Base-by-base conservation (phyloP, 768 basidiomycete species). In the Xerocomellus intermedius region DNA sequence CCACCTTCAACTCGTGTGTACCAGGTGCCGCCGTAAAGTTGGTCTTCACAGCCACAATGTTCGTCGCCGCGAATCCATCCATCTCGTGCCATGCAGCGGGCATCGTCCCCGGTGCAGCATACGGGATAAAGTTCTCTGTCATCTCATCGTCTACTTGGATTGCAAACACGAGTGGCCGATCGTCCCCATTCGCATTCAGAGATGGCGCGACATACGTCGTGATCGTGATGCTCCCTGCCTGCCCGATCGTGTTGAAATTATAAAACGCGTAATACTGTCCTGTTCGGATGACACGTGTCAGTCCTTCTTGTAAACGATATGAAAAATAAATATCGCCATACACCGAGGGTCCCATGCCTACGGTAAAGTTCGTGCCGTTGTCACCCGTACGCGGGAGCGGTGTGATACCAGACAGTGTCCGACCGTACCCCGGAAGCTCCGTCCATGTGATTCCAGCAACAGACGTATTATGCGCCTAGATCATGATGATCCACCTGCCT, bases 371-470 rank as follows among this genome's bases (percentile, higher is more conserved):
- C 33, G 46, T 35, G 46, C 47, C n/a, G 13, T 10, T 48, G 22
- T 74, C 74, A 14, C 75, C 76, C 32, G 73, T 68, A 30, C 74
- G 77, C 43, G 76, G 87, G 75, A 78, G 78, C 14, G 84, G 84
- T 4, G 82, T 84, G 26, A 90, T 74, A 10, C 77, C 86, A 81
- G 69, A 50, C 8, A 50, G 21, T 17, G 38, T 41, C 21, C 30
- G 41, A 42, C 49, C 32, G 16, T 84, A 80, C 1, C 81, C 81
- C 2, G 82, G 82, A 5, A 89, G 67, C 47, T 83, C 79, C 8
- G 74, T 77, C 83, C 85, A 88, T 7, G 77, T 68, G 45, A 85
- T 75, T 7, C 79, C 80, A 38, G 75, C 69, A 6, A 82, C 81
- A 6, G 79, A 63, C 2, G 72, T 73, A 64, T 76, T 38, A 32